phyloP scores from a whole-genome alignment of 345 rosid genomes.

The Pistacia integerrima region DNA sequence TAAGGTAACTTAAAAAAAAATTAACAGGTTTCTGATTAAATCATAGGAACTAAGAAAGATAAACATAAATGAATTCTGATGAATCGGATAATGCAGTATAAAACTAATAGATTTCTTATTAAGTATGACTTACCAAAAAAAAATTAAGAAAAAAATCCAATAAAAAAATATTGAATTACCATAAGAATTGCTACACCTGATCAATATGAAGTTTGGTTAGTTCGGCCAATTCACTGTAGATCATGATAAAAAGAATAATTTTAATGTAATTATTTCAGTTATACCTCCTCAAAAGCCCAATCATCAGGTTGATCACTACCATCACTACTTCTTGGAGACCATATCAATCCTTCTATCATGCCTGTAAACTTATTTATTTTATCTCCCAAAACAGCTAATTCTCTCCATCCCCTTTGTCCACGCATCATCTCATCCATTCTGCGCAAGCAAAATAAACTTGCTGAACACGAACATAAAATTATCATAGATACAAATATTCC shows the following conservation, averaged over 20 bases:
- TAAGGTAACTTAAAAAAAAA: background rate
- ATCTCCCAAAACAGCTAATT: slow-evolving; percentile 82
- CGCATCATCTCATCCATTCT: slow-evolving; percentile 99
- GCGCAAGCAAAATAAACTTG: slow-evolving; percentile 22
- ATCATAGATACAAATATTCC: background rate
- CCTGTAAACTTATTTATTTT: slow-evolving; percentile 84
- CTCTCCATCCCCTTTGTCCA: slow-evolving; percentile 97
- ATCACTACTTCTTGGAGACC: slow-evolving; percentile 84
- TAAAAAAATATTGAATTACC: too few relatives aligned
- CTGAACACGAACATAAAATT: slow-evolving; percentile 4
- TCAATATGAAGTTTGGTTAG: background rate
- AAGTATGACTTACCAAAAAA: too few relatives aligned
- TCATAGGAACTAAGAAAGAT: too few relatives aligned
- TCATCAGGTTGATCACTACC: slow-evolving; percentile 40
- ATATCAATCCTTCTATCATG: slow-evolving; percentile 90
- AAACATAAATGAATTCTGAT: too few relatives aligned
- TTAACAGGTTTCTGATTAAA: background rate
- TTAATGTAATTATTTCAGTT: slow-evolving; percentile 6
- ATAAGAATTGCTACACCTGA: background rate
- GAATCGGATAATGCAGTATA: too few relatives aligned
- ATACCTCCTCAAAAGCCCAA: slow-evolving; percentile 81
- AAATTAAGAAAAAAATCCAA: too few relatives aligned
- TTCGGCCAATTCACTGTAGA: too few relatives aligned
- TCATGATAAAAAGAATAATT: background rate
- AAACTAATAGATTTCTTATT: too few relatives aligned